Evolutionary conservation across 306 rosid genomes (phyloP), one percentile per base, ranked within the genome.

Genomic region (Heteromeles arbutifolia): DNA sequence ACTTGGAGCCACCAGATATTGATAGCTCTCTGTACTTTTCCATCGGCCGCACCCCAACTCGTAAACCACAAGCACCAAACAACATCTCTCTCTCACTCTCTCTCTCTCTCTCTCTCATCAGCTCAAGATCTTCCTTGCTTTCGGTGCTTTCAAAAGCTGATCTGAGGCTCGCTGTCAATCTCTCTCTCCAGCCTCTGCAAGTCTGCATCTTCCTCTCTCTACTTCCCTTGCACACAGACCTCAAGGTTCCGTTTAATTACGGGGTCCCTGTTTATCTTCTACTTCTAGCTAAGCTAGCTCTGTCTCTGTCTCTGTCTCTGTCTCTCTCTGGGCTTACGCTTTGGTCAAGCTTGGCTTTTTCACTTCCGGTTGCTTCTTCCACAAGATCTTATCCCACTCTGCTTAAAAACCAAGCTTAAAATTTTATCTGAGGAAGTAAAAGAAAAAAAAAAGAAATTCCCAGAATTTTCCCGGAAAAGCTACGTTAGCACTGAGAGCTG

Each of bases 311-410:
- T 39, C 62, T 69, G 56, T 65, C 48, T 41, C 10, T 15, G n/a
- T 39, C 62, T 69, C 63, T 65, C 48, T 41, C 10, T 15, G n/a
- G 63, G 73, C 65, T 81, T 73, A 61, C 41, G 31, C 56, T 86
- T 58, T 22, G 67, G 76, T 69, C 62, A 39, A 53, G 77, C 69
- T 59, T 18, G 24, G 24, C 28, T 70, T 66, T 56, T 15, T 71
- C 17, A 45, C 56, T 17, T 64, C 29, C 18, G 71, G 76, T 90
- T 88, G 79, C 97, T 93, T 90, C 92, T 63, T 76, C 83, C n/a
- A 69, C 86, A 90, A 88, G 94, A 87, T 91, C 97, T 94, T 90
- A 90, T 94, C 98, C 78, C 56, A 32, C 82, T 80, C 91, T 82
- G 97, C 98, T 87, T 91, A 58, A 17, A 56, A 77, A 26, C 45